Conservation (phyloP, 2,329 filamentous ascomycete genomes). For the Catunica adiposa region DNA sequence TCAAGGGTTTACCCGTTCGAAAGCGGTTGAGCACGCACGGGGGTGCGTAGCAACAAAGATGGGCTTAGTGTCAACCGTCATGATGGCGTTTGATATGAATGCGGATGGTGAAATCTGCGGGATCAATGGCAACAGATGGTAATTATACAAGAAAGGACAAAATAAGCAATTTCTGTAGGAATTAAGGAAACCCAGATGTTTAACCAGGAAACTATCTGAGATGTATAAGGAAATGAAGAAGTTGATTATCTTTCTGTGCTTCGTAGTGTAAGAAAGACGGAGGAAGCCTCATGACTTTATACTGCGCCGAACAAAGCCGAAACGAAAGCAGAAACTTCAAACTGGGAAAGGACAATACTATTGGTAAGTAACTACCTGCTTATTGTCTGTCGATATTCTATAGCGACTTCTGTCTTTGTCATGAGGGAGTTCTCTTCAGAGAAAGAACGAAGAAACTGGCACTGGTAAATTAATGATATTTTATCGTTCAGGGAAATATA, state of each 20-base stretch:
- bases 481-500: not conserved
- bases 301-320: not conserved
- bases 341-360: not conserved
- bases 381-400: not conserved
- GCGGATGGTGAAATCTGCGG: not conserved
- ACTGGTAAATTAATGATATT: not conserved
- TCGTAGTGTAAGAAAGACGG: not conserved
- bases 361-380: not conserved
- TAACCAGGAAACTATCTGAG: not conserved
- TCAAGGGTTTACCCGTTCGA: slow-evolving; percentile 45
- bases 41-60: slow-evolving; percentile 93
- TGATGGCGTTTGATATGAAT: slow-evolving; percentile 9
- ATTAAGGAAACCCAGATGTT: not conserved
- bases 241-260: not conserved
- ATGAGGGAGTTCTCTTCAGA: too few species aligned
- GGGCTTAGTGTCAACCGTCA: slow-evolving; percentile 46
- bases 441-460: not conserved
- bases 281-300: not conserved
- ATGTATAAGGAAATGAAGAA: not conserved
- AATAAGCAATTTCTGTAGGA: not conserved
- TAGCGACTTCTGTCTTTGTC: not conserved
- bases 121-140: not conserved
- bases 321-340: not conserved
- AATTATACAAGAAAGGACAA: not conserved
- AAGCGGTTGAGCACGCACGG: slow-evolving; percentile 87